Base-by-base conservation (phyloP, 2,329 filamentous ascomycete species). In the Fusarium sp. region DNA sequence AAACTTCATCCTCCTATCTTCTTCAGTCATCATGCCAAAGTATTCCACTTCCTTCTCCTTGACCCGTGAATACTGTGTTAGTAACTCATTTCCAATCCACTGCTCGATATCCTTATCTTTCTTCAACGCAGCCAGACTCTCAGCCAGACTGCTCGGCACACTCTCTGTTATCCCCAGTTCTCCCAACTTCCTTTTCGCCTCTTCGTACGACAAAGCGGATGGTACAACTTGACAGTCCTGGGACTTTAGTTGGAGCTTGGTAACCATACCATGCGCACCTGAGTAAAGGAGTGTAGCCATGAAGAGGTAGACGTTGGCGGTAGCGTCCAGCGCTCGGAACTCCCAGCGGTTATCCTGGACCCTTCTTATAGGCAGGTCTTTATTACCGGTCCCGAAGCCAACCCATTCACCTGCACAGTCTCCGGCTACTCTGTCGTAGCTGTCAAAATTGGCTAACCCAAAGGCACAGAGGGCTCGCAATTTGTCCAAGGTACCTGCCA, bases 141-240 rank as follows among this genome's bases (percentile, higher is more conserved):
- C 31, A 37, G 31, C 31, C 5, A 37, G 16, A 1, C 3, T 0
- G 31, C 1, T 37, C 9, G 31, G 31, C 31, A 37, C 11, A 37
- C 31, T 37, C 5, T 37, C 31, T 9, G 31, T 37, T 6, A 10
- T 3, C 31, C 9, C 9, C 9, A 3, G 16, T 1, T 18, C 9
- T 18, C 9, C 16, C 4, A 1, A 37, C 16, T n/a, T 2, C 31
- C 31, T 2, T 37, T 37, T 37, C 2, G 6, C 31, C 16, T 37
- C 6, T 3, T 4, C 4, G 31, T 6, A 37, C 0, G 31, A 3
- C 16, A 6, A 3, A 6, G 0, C 16, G 1, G 16, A 10, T 37
- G 31, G 31, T 3, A 37, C 4, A 4, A 37, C 6, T 4, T 18
- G 16, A 1, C 4, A 37, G 31, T 37, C 31, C 0, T 37, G 2